A percentile compares a stretch with the other conserved stretches of the same genome.
phyloP scores from a whole-genome alignment of 768 basidiomycete genomes.

The Chiua virens region DNA sequence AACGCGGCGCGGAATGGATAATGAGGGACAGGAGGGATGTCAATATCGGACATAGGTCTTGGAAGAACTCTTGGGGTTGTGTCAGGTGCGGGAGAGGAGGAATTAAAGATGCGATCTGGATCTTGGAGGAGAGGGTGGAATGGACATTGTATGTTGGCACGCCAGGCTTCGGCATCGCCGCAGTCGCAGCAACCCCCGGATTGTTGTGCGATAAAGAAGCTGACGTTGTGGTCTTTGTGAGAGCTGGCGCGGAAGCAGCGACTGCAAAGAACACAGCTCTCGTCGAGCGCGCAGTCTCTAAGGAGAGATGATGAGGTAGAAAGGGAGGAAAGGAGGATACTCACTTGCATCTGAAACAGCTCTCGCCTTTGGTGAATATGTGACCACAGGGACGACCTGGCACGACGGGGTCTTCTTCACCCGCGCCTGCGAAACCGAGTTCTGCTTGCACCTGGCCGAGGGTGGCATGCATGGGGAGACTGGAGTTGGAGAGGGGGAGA shows the following conservation, averaged over 20 bases:
- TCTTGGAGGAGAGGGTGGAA: slow-evolving; percentile 62
- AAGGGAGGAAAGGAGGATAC: slow-evolving; percentile 29
- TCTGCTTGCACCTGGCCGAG: slow-evolving; percentile 71
- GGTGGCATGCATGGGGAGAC: slow-evolving; percentile 60
- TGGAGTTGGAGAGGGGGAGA: slow-evolving; percentile 61
- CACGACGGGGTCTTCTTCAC: slow-evolving; percentile 55
- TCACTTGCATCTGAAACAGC: slow-evolving; percentile 93
- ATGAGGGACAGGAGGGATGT: slow-evolving; percentile 60
- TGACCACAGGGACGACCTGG: slow-evolving; percentile 81
- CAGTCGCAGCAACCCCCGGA: slow-evolving; percentile 95
- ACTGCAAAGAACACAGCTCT: slow-evolving; percentile 87
- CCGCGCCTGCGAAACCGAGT: slow-evolving; percentile 55
- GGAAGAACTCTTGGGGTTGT: slow-evolving; percentile 44
- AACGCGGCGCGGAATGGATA: slow-evolving; percentile 56
- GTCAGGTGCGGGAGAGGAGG: slow-evolving; percentile 21
- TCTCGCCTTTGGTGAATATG: slow-evolving; percentile 89
- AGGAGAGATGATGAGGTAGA: not conserved
- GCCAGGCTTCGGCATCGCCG: slow-evolving; percentile 90
- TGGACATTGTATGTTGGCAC: slow-evolving; percentile 61
- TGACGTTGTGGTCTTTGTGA: slow-evolving; percentile 86
- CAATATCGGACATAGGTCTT: slow-evolving; percentile 41
- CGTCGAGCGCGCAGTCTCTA: slow-evolving; percentile 90
- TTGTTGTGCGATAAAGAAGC: slow-evolving; percentile 91
- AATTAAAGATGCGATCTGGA: slow-evolving; percentile 5
- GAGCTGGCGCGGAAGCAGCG: slow-evolving; percentile 88